Conservation (phyloP, 176 grass and related monocot genomes). For the Lolium rigidum region DNA sequence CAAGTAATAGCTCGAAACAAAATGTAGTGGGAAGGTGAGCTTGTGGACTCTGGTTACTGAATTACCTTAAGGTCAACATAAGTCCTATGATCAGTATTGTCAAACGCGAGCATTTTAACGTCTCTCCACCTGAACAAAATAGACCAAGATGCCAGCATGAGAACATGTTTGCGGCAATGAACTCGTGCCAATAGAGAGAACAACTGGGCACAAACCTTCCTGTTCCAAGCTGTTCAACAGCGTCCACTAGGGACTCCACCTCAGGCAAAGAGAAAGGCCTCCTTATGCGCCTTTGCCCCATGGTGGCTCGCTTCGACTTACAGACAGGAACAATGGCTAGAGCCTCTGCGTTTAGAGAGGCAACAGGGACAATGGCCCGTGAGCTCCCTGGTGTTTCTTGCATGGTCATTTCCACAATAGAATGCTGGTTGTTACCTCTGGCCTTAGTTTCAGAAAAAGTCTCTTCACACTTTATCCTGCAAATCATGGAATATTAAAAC, state of each 20-base stretch:
- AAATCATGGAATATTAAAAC: not conserved
- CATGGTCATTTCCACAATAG: not conserved
- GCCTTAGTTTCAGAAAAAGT: not conserved
- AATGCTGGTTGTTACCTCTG: not conserved
- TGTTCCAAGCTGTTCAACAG: constrained; percentile 79
- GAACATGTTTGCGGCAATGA: not conserved
- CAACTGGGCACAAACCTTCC: constrained; percentile 60
- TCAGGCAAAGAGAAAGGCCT: constrained; percentile 44
- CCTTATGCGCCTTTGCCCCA: constrained; percentile 18
- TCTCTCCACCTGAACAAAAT: constrained; percentile 77
- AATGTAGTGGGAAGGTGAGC: not conserved
- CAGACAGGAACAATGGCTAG: constrained; percentile 18
- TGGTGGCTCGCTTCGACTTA: not conserved
- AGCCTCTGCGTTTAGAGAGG: not conserved
- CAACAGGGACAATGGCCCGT: constrained; percentile 12
- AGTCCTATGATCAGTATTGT: constrained; percentile 71
- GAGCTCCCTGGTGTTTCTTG: not conserved
- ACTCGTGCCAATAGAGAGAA: not conserved
- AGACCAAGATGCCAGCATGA: constrained; percentile 21
- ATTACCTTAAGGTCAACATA: constrained; percentile 94
- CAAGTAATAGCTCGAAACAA: not conserved
- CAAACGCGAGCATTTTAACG: constrained; percentile 71
- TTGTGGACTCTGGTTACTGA: constrained; percentile 22
- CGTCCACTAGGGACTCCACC: constrained; percentile 75
- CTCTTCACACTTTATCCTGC: constrained; percentile 19